Evolutionary conservation across 805 yeast species (phyloP), one percentile per base, ranked within the genome.

Genomic region (Candida germanica): DNA sequence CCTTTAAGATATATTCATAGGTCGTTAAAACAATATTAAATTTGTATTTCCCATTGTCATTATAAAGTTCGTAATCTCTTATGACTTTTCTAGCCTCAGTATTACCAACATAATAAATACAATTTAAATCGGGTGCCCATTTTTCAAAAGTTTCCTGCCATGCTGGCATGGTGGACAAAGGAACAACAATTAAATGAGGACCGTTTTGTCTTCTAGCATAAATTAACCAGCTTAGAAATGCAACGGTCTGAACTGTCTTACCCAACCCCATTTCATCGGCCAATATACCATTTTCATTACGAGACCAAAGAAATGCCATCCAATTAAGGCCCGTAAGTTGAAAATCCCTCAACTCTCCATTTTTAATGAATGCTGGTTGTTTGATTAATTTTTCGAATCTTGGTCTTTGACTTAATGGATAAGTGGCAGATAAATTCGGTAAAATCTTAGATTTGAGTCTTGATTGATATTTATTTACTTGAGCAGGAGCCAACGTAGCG

Each of bases 221-320:
- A 26, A 93, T 79, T 33, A 93, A 73, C 98, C 98, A 93, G 30
- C 96, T 84, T 45, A 93, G 68, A 54, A 93, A 93, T 2, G 96
- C 76, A 10, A 93, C 96, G 0, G 98, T 93, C 62, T 93, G 98
- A 11, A 93, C 96, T 7, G 98, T 93, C 56, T 93, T 93, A 45
- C 98, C 98, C 36, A 93, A 73, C 37, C 98, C 98, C 98, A 93
- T 93, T 61, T 93, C 98, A 67, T 93, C 98, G 4, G 98, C 98
- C 27, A 93, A 67, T 33, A 93, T 93, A 38, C 98, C 98, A 59
- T 93, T 93, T 64, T 93, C 97, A 60, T 91, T 87, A 52, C 97
- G 77, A 3, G 96, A 87, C 98, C 98, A 93, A 43, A 93, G 67
- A 58, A 91, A 93, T 0, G 98, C 98, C 98, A 93, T 93, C 99